Evolutionary conservation across 2,329 filamentous ascomycete genomes (phyloP), one percentile per base, ranked within the genome.

Genomic region (Blumeriella jaapii): DNA sequence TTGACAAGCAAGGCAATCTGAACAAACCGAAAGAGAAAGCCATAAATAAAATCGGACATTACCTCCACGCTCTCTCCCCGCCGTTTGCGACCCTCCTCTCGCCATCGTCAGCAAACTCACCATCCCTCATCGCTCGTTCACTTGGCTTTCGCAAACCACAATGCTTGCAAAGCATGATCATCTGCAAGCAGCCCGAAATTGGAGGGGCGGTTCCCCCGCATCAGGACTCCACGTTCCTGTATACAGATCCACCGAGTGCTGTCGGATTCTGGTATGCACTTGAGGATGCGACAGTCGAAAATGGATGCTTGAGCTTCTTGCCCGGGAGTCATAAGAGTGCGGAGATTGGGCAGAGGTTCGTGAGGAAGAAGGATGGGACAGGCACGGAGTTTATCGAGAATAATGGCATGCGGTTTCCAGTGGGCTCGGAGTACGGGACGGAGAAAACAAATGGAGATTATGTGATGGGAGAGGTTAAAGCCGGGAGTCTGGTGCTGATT

Each of bases 211-310:
- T 96, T 27, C 85, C 82, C 1, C 75, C 85, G 14, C 91, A 98
- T 58, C 87, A 94, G 61, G 89, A 96, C 59, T 84, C 74, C 46
- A 87, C 85, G 1, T 98, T 96, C 50, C 51, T 98, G 42, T 96
- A 93, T 58, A 96, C 91, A 1, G 65, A 86, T 46, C 81, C 84
- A 23, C 89, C 89, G 1, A 82, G 74, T 24, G 91, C 91, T 0
- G 82, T 96, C 2, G 91, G 91, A 0, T 96, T 89, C 63, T 98
- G 91, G 91, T 93, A 95, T 59, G 91, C 91, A 9, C 70, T 98
- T 24, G 87, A 98, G 62, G 89, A 96, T 59, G 84, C 85, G 14
- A 89, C 82, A 6, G 64, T 68, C 1, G 75, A 79, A 56, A 98
- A 98, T 58, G 91, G 86, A 1, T 94, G 87, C 52, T 59, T 98